Percentiles rank a stretch among this genome's conserved stretches.
phyloP scores from a whole-genome alignment of 805 yeast species.

The Sungouiella thailandica region DNA sequence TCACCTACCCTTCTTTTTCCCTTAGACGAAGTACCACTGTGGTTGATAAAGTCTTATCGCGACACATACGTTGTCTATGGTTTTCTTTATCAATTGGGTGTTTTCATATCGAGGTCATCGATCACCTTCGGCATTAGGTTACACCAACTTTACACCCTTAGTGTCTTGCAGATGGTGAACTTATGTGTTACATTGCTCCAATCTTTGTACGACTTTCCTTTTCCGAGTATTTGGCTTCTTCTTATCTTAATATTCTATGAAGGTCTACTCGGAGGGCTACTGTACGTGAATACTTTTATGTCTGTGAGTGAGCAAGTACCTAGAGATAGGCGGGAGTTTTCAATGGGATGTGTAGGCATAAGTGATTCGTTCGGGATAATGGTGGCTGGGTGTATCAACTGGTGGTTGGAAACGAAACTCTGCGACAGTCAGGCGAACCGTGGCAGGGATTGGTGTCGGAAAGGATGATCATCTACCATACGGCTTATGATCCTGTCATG shows the following conservation, averaged over 20 bases:
- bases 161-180: conserved; percentile 65
- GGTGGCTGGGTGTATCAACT: conserved; percentile 69
- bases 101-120: conserved; percentile 85
- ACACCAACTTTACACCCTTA: conserved; percentile 52
- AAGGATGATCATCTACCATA: conserved; percentile 5
- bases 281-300: conserved; percentile 86
- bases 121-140: conserved; percentile 58
- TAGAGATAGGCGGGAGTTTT: conserved; percentile 45
- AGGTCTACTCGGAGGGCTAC: conserved; percentile 85
- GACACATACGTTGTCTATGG: conserved; percentile 92
- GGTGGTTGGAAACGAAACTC: conserved; percentile 67
- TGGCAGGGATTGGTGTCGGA: conserved; percentile 78
- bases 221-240: conserved; percentile 58
- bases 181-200: conserved; percentile 56
- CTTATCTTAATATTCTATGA: conserved; percentile 73
- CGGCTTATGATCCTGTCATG: no score
- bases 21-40: conserved; percentile 54
- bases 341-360: conserved; percentile 78
- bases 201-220: conserved; percentile 51
- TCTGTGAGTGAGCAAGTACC: conserved; percentile 57
- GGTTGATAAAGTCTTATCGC: conserved; percentile 57
- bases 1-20: conserved; percentile 86
- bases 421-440: conserved; percentile 65
- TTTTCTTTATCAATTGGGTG: conserved; percentile 87
- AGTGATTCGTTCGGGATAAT: conserved; percentile 85